These are phyloP conservation scores for Quercus berberidifolia DNA, from an alignment of 306 rosid species.

Conservation along the genomic window DNA sequence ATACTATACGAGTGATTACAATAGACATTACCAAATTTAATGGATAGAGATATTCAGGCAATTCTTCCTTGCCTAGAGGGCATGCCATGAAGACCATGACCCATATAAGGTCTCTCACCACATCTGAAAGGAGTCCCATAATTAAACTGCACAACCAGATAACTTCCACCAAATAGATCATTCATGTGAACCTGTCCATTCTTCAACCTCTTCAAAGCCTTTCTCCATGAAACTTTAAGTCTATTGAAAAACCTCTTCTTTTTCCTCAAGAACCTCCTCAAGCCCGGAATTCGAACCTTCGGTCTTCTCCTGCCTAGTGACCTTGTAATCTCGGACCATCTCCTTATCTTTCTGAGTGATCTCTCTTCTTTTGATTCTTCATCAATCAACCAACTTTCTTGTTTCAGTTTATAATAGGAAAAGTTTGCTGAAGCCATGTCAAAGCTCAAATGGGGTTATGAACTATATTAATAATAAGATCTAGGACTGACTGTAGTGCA, in stretches of 20 bases:
- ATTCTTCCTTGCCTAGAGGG: background rate
- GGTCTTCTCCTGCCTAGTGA: conserved; percentile 39
- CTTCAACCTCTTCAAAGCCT: conserved; percentile 35
- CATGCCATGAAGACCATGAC: conserved; percentile 13
- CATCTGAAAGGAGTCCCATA: conserved; percentile 23
- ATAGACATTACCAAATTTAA: background rate
- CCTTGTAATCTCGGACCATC: conserved; percentile 34
- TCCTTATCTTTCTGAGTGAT: conserved; percentile 32
- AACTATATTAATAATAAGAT: background rate
- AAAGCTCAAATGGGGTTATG: background rate
- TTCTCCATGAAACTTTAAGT: conserved; percentile 30
- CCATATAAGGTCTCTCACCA: background rate
- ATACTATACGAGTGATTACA: too few relatives aligned
- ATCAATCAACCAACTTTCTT: conserved; percentile 1
- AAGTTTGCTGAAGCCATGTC: conserved; percentile 17
- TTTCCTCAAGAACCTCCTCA: conserved; percentile 30
- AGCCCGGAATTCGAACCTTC: conserved; percentile 22
- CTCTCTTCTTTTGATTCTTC: conserved; percentile 7
- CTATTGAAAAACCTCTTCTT: conserved; percentile 17
- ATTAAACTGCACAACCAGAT: conserved; percentile 39
- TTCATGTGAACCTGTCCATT: conserved; percentile 42
- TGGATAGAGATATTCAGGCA: background rate
- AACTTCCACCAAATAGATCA: conserved; percentile 47
- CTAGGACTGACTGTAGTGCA: background rate
- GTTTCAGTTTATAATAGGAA: conserved; percentile 34